A percentile compares a stretch with the other conserved stretches of the same genome.
Evolutionary conservation across 148 eudicot genomes (phyloP).

Genomic region (Vaccinium vitisidaea): DNA sequence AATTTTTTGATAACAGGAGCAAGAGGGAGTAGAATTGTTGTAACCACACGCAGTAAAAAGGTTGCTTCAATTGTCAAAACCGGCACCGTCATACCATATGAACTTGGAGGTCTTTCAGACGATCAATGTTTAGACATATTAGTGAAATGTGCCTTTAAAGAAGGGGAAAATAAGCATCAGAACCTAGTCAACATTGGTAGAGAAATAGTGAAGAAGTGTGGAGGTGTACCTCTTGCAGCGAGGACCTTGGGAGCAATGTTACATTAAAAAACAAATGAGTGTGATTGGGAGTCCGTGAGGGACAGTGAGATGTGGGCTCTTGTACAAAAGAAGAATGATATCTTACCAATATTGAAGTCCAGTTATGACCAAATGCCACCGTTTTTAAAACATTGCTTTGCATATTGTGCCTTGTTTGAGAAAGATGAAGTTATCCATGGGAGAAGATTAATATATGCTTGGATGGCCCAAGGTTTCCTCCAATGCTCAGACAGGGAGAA

Average conservation of each 20-base stretch:
- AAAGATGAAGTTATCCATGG: background rate
- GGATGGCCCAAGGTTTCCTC: background rate
- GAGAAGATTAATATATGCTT: background rate
- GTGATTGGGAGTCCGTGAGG: slow-evolving; percentile 10
- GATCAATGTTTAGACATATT: slow-evolving; percentile 24
- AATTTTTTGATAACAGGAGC: slow-evolving; percentile 10
- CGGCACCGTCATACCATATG: background rate
- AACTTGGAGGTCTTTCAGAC: slow-evolving; percentile 6
- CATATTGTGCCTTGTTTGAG: background rate
- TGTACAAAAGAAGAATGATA: background rate
- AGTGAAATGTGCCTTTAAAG: slow-evolving; percentile 20
- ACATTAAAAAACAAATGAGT: background rate
- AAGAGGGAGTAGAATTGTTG: slow-evolving; percentile 18
- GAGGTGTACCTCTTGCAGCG: slow-evolving; percentile 18
- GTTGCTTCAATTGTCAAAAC: slow-evolving; percentile 21
- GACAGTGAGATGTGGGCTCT: background rate
- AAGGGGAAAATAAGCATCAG: slow-evolving; percentile 7
- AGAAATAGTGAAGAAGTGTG: slow-evolving; percentile 25
- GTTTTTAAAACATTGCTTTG: background rate
- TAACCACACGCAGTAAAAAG: slow-evolving; percentile 21
- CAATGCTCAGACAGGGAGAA: background rate
- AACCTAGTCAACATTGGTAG: slow-evolving; percentile 22
- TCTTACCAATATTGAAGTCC: background rate
- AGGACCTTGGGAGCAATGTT: slow-evolving; percentile 14
- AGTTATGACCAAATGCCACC: background rate